Conservation (phyloP, 2,329 filamentous ascomycete genomes). For the Teratosphaeria zuluensis region DNA sequence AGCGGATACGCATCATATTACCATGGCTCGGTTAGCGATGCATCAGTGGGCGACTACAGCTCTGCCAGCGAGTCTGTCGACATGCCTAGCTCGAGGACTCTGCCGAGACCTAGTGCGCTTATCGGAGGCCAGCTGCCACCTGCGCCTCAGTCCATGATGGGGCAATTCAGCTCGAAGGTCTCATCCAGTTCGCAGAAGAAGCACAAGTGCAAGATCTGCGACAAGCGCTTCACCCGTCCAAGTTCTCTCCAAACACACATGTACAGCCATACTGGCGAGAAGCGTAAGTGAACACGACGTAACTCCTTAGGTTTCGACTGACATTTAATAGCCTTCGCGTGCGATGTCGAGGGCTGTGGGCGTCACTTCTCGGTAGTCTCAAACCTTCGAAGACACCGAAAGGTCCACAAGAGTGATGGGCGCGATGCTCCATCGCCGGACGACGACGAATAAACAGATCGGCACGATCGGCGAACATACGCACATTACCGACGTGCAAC, state of each 20-base stretch:
- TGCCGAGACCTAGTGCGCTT: slow-evolving; percentile 66
- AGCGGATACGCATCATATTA: slow-evolving; percentile 78
- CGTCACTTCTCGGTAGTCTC: slow-evolving; percentile 96
- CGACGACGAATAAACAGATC: slow-evolving; percentile 25
- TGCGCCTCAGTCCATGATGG: slow-evolving; percentile 95
- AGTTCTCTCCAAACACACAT: slow-evolving; percentile 95
- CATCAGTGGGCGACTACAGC: slow-evolving; percentile 85
- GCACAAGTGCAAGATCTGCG: slow-evolving; percentile 98
- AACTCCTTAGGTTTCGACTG: neutral
- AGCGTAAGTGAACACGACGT: slow-evolving; percentile 57
- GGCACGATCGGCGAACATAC: neutral
- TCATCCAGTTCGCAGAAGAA: slow-evolving; percentile 96
- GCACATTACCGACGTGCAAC: neutral
- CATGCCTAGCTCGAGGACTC: slow-evolving; percentile 66
- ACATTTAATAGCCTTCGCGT: slow-evolving; percentile 64
- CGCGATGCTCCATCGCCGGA: slow-evolving; percentile 38
- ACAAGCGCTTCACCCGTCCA: slow-evolving; percentile 91
- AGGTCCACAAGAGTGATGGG: slow-evolving; percentile 78
- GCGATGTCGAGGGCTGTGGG: slow-evolving; percentile 88
- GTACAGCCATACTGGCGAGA: slow-evolving; percentile 97
- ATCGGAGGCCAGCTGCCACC: slow-evolving; percentile 58
- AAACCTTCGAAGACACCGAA: slow-evolving; percentile 86
- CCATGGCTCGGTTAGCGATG: slow-evolving; percentile 68
- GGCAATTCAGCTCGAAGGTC: slow-evolving; percentile 93
- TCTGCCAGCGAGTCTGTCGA: slow-evolving; percentile 81